phyloP scores from a whole-genome alignment of 2,329 filamentous ascomycete species.

The Botryotinia convoluta region DNA sequence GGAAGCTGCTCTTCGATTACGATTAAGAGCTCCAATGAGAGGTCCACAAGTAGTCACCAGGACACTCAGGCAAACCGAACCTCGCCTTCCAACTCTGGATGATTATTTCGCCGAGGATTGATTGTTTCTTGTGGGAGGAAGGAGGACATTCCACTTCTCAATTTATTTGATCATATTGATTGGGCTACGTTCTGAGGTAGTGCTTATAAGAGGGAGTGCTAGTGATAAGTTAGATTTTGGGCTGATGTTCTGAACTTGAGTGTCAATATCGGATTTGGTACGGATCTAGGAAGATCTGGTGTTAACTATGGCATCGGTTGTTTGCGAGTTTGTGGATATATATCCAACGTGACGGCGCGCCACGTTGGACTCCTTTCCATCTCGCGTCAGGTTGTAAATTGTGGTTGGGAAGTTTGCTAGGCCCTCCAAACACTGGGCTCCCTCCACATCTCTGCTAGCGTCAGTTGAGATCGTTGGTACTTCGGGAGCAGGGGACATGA shows the following conservation, averaged over 20 bases:
- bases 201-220: background rate
- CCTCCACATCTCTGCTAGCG: background rate
- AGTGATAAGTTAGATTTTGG: background rate
- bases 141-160: background rate
- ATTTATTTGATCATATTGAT: background rate
- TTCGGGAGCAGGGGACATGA: background rate
- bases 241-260: background rate
- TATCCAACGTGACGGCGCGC: background rate
- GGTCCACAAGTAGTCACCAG: background rate
- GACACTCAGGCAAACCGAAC: background rate
- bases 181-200: background rate
- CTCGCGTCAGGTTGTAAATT: background rate
- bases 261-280: background rate
- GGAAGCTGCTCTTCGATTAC: background rate
- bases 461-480: background rate
- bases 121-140: background rate
- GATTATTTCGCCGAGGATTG: background rate
- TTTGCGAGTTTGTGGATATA: background rate
- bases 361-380: background rate
- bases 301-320: background rate
- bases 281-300: background rate
- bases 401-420: background rate
- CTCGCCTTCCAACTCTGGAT: background rate
- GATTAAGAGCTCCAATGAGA: background rate
- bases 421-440: background rate